Evolutionary conservation across 345 rosid genomes (phyloP).

Genomic region (Citrus sp.): DNA sequence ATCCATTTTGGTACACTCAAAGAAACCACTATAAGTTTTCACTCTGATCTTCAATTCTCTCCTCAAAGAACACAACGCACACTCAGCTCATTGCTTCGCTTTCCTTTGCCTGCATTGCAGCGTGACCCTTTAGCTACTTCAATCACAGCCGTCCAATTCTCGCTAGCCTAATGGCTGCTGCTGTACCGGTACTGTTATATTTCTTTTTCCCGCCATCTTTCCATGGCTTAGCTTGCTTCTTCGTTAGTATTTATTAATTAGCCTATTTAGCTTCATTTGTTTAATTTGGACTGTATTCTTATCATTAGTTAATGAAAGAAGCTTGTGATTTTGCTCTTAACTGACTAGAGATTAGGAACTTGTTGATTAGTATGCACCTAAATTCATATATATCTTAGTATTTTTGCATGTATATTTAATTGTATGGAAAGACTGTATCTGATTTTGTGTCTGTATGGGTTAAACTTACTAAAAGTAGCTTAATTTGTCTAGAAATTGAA

Average conservation of each 20-base stretch:
- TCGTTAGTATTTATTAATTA: background rate
- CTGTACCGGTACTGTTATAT: conserved; percentile 55
- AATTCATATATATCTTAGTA: background rate
- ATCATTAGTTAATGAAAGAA: too few species aligned
- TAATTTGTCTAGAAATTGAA: background rate
- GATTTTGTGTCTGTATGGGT: background rate
- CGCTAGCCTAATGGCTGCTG: conserved; percentile 54
- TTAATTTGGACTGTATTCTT: background rate
- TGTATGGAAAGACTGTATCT: background rate
- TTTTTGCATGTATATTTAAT: background rate
- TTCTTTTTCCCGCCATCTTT: background rate
- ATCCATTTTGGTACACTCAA: conserved; percentile 31
- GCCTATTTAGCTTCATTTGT: background rate
- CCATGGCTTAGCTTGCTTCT: background rate
- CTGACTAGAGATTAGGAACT: background rate
- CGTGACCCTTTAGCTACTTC: background rate
- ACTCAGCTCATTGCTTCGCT: background rate
- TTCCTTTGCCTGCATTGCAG: background rate
- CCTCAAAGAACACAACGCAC: background rate
- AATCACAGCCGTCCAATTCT: background rate
- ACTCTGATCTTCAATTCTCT: background rate
- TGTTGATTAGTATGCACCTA: background rate
- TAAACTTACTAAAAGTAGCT: background rate
- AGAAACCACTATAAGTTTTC: conserved; percentile 17
- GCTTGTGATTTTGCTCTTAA: too few species aligned